Evolutionary conservation across 2,329 filamentous ascomycete genomes (phyloP).

Genomic region (Chrysosporium queenslandicum): DNA sequence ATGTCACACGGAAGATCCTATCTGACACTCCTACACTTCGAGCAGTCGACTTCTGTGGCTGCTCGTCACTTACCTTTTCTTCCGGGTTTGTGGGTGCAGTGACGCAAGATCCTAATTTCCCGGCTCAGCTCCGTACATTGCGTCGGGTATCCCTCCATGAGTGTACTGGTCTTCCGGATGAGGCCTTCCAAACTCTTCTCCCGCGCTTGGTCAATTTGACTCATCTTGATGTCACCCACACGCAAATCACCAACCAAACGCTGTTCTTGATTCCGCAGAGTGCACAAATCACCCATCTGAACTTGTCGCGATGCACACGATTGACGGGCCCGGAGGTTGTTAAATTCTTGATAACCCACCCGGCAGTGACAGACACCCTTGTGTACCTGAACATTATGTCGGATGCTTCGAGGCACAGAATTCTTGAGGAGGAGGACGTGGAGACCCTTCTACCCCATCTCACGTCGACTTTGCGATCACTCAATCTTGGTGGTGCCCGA

Average conservation of each 20-base stretch:
- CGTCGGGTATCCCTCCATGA: constrained; percentile 66
- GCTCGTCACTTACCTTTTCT: constrained; percentile 58
- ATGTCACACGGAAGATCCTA: constrained; percentile 61
- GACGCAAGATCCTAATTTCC: constrained; percentile 35
- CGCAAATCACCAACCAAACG: constrained; percentile 62
- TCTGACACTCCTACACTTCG: constrained; percentile 53
- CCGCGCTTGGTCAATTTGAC: constrained; percentile 61
- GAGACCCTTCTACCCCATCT: constrained; percentile 55
- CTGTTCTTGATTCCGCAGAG: constrained; percentile 60
- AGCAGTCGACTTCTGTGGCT: constrained; percentile 68
- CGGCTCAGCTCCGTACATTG: constrained; percentile 49
- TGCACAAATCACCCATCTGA: constrained; percentile 65
- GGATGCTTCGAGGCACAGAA: constrained; percentile 61
- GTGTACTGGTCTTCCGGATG: constrained; percentile 59
- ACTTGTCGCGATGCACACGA: constrained; percentile 63
- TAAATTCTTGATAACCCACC: constrained; percentile 60
- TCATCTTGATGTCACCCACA: constrained; percentile 70
- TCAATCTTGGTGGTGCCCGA: constrained; percentile 65
- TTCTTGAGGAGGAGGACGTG: constrained; percentile 58
- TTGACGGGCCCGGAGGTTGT: constrained; percentile 58
- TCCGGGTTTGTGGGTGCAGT: constrained; percentile 52
- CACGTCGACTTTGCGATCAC: constrained; percentile 51
- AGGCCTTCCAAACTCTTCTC: constrained; percentile 58
- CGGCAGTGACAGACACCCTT: constrained; percentile 54
- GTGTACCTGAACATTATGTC: constrained; percentile 64